Percentiles rank a stretch among this genome's conserved stretches.
Evolutionary conservation across 139 green algal species (phyloP).

Genomic region (Micromonas pusilla): DNA sequence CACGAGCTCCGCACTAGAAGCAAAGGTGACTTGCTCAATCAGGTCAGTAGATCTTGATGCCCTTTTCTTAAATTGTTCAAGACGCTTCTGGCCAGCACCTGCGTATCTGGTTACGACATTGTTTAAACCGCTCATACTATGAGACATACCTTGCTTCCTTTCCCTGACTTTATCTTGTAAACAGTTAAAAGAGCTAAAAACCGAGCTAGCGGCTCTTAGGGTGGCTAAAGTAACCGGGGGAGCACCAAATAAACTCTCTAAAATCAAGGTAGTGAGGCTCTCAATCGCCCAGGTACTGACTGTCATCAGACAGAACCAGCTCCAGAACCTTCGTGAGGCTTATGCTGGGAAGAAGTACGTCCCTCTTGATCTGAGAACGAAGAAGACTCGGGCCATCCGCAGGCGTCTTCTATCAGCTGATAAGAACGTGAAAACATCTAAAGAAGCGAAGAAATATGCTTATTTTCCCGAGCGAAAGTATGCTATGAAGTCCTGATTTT

Average conservation of each 20-base stretch:
- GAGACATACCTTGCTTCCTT: too few relatives aligned
- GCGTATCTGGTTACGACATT: too few relatives aligned
- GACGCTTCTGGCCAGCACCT: too few relatives aligned
- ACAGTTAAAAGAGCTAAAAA: neutral
- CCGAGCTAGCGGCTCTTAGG: conserved; percentile 83
- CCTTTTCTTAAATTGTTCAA: too few relatives aligned
- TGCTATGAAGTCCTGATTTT: conserved; percentile 68
- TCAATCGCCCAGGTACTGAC: conserved; percentile 91
- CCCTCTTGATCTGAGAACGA: conserved; percentile 86
- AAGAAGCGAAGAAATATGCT: conserved; percentile 68
- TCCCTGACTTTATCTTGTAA: too few relatives aligned
- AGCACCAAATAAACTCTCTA: conserved; percentile 98
- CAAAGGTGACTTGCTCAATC: neutral
- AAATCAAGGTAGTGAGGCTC: conserved; percentile 91
- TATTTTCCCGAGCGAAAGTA: conserved; percentile 90
- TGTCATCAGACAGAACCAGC: conserved; percentile 89
- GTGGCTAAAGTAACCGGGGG: conserved; percentile 99
- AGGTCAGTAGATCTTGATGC: too few relatives aligned
- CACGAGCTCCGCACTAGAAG: neutral
- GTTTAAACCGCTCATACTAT: too few relatives aligned
- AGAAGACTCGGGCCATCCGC: conserved; percentile 97
- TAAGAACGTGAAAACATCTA: conserved; percentile 62
- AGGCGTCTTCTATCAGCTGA: conserved; percentile 75
- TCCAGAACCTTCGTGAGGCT: conserved; percentile 65
- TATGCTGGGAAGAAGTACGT: conserved; percentile 82